These are phyloP conservation scores for Pythium monospermum DNA, from an alignment of 352 stramenopile genomes.

Conservation along the genomic window DNA sequence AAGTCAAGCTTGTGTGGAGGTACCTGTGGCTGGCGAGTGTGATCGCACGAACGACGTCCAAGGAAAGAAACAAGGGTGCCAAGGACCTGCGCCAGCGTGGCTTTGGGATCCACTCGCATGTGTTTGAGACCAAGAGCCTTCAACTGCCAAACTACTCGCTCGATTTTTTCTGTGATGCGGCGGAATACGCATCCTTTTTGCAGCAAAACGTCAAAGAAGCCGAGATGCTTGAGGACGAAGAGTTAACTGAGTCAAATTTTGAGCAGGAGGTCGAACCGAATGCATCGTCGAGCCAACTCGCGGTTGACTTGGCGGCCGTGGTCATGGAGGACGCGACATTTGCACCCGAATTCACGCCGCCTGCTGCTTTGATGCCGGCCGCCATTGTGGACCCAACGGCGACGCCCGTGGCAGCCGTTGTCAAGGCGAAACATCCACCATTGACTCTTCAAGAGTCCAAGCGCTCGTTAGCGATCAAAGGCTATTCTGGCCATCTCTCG, in stretches of 20 bases:
- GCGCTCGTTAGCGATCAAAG: slow-evolving; percentile 47
- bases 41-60: slow-evolving; percentile 47
- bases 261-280: slow-evolving; percentile 65
- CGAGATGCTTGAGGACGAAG: slow-evolving; percentile 20
- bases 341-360: slow-evolving; percentile 32
- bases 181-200: slow-evolving; percentile 66
- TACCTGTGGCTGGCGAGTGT: slow-evolving; percentile 78
- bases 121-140: slow-evolving; percentile 68
- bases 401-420: not conserved
- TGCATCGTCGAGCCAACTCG: slow-evolving; percentile 37
- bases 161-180: slow-evolving; percentile 62
- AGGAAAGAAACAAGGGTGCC: slow-evolving; percentile 27
- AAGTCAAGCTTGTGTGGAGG: slow-evolving; percentile 81
- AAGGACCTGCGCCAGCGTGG: slow-evolving; percentile 64
- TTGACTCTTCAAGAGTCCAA: slow-evolving; percentile 27
- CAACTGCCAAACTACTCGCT: slow-evolving; percentile 61
- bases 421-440: slow-evolving; percentile 2
- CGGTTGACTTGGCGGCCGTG: slow-evolving; percentile 51
- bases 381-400: not conserved
- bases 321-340: slow-evolving; percentile 39
- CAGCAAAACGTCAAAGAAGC: slow-evolving; percentile 68
- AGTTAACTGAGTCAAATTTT: slow-evolving; percentile 26
- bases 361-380: slow-evolving; percentile 8
- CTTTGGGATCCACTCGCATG: slow-evolving; percentile 64
- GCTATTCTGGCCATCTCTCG: slow-evolving; percentile 60